Conservation (phyloP, 2,329 filamentous ascomycete genomes). For the Aspergillus hiratsukae region DNA sequence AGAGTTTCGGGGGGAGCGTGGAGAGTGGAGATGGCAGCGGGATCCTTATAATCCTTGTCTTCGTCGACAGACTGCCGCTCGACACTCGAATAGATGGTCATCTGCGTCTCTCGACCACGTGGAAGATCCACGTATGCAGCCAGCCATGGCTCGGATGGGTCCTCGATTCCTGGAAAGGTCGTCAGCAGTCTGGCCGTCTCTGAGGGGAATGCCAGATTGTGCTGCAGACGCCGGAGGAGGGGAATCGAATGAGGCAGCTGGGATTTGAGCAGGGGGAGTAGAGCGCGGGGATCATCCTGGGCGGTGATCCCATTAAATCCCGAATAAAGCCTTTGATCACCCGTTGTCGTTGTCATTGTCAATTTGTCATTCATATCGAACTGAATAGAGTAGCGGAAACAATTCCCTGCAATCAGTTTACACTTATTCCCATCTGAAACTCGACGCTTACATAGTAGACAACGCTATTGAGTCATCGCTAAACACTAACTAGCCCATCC, state of each 20-base stretch:
- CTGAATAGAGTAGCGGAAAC: too few relatives aligned
- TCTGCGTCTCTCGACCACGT: conserved; percentile 37
- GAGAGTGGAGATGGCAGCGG: conserved; percentile 11
- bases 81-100: conserved; percentile 39
- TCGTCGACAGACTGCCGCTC: conserved; percentile 21
- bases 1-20: conserved; percentile 5
- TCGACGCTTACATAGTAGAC: too few relatives aligned
- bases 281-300: conserved; percentile 11
- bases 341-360: too few relatives aligned
- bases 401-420: too few relatives aligned
- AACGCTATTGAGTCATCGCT: neutral
- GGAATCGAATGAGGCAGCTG: conserved; percentile 37
- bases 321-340: neutral
- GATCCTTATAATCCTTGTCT: conserved; percentile 1
- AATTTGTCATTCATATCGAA: too few relatives aligned
- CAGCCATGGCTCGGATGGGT: conserved; percentile 31
- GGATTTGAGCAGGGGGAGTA: conserved; percentile 26
- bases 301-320: conserved; percentile 15
- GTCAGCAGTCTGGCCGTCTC: conserved; percentile 30
- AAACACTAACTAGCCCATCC: neutral
- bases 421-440: too few relatives aligned
- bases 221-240: conserved; percentile 37
- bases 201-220: conserved; percentile 28
- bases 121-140: conserved; percentile 39
- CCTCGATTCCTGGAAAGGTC: conserved; percentile 23